These are phyloP conservation scores for Zalaria obscura DNA, from an alignment of 2,329 filamentous ascomycete species.

Conservation along the genomic window DNA sequence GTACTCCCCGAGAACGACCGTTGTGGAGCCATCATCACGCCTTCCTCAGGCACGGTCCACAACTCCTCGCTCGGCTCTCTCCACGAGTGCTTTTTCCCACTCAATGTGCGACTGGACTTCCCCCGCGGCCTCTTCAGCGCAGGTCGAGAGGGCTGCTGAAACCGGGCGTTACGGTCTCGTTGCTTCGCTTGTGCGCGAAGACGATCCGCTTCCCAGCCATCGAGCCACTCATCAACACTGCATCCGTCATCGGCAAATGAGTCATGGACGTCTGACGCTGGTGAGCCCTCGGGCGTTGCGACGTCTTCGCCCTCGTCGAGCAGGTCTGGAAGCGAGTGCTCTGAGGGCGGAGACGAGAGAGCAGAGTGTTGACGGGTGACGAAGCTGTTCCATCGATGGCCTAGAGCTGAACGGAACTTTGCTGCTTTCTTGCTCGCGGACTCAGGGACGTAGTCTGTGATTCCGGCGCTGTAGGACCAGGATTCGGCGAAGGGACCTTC, in stretches of 20 bases:
- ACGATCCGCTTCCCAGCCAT: slow-evolving; percentile 17
- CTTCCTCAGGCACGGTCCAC: slow-evolving; percentile 27
- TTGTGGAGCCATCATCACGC: slow-evolving; percentile 5
- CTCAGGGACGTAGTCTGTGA: slow-evolving; percentile 8
- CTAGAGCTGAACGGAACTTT: slow-evolving; percentile 24
- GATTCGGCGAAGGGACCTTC: slow-evolving; percentile 21
- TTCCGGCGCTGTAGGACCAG: slow-evolving; percentile 23
- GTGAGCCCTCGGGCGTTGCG: slow-evolving; percentile 2
- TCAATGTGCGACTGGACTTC: slow-evolving; percentile 19
- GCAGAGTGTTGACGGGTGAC: slow-evolving; percentile 21
- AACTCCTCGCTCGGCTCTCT: slow-evolving; percentile 25
- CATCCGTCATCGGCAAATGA: slow-evolving; percentile 5
- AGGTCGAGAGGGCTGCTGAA: slow-evolving; percentile 1
- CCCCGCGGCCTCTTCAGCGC: slow-evolving; percentile 8
- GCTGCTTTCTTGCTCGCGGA: slow-evolving; percentile 13
- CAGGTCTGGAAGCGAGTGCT: slow-evolving; percentile 8
- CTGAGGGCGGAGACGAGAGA: slow-evolving; percentile 13
- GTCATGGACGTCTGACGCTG: slow-evolving; percentile 6
- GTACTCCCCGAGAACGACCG: too few species aligned
- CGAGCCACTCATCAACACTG: slow-evolving; percentile 3
- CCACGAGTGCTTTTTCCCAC: slow-evolving; percentile 26
- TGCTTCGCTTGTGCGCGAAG: slow-evolving; percentile 14
- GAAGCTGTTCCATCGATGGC: slow-evolving; percentile 26
- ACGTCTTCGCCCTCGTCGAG: slow-evolving; percentile 7
- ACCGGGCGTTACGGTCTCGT: slow-evolving; percentile 7